Conservation (phyloP, 1,284 basidiomycete genomes). For the Tylopilus sp. region DNA sequence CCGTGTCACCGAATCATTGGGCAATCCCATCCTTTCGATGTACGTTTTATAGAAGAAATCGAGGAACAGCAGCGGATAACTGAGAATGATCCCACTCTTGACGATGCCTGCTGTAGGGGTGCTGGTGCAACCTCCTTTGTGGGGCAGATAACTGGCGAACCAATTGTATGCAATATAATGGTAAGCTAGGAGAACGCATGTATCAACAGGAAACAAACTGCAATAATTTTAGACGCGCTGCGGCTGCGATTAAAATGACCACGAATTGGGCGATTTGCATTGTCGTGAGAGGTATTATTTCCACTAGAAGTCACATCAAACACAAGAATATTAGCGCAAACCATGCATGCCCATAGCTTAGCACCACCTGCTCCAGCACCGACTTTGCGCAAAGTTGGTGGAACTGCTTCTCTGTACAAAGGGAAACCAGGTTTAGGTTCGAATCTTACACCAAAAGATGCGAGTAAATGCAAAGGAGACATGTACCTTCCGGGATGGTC, state of each 20-base stretch:
- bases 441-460: neutral
- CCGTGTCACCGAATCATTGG: neutral
- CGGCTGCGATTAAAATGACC: constrained; percentile 70
- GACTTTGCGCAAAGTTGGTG: constrained; percentile 74
- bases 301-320: constrained; percentile 65
- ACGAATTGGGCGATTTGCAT: constrained; percentile 96
- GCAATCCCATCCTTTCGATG: constrained; percentile 54
- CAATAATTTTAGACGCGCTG: constrained; percentile 10
- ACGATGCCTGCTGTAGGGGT: constrained; percentile 20
- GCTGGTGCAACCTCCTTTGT: constrained; percentile 25
- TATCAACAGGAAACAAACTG: neutral
- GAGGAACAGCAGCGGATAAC: constrained; percentile 49
- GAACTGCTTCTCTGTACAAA: constrained; percentile 68
- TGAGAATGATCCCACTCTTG: constrained; percentile 19
- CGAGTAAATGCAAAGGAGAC: no score
- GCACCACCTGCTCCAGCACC: constrained; percentile 82
- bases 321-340: constrained; percentile 6
- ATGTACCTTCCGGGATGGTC: constrained; percentile 69
- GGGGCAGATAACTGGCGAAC: constrained; percentile 22
- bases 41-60: constrained; percentile 87
- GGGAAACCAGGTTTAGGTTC: neutral
- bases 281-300: constrained; percentile 93
- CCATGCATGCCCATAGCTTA: constrained; percentile 83
- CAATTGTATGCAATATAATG: constrained; percentile 28
- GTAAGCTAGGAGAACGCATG: constrained; percentile 8